These are phyloP conservation scores for Amauroascus verrucosus DNA, from an alignment of 2,329 filamentous ascomycete species.

Conservation along the genomic window DNA sequence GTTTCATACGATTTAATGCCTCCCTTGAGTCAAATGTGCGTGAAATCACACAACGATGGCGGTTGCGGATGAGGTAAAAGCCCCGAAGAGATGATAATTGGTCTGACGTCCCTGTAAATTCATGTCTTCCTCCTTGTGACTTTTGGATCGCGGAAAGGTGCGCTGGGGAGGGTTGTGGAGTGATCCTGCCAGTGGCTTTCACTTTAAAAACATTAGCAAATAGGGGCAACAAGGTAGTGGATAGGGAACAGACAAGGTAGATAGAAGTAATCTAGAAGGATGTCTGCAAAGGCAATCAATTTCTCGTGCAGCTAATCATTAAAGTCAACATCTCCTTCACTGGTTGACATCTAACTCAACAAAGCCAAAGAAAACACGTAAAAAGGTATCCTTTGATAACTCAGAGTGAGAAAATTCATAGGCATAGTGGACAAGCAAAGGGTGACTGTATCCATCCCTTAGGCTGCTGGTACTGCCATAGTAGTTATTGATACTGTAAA, in stretches of 20 bases:
- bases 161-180: constrained; percentile 16
- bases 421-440: constrained; percentile 16
- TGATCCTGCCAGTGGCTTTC: constrained; percentile 13
- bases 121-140: constrained; percentile 5
- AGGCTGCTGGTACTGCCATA: neutral
- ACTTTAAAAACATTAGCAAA: constrained; percentile 4
- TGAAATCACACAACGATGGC: constrained; percentile 19
- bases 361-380: constrained; percentile 10
- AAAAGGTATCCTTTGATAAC: neutral
- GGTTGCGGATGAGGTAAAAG: constrained; percentile 17
- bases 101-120: neutral
- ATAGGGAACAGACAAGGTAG: constrained; percentile 3
- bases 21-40: constrained; percentile 16
- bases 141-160: constrained; percentile 13
- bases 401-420: constrained; percentile 18
- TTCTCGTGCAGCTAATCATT: neutral
- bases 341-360: neutral
- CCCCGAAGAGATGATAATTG: constrained; percentile 4
- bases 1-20: constrained; percentile 10
- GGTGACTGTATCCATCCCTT: neutral
- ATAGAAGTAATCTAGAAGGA: constrained; percentile 16
- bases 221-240: neutral
- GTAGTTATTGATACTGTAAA: constrained; percentile 7
- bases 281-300: constrained; percentile 13
- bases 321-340: neutral